Evolutionary conservation across 73 alveolate genomes (phyloP).

Genomic region (Paraurostyla sp.): DNA sequence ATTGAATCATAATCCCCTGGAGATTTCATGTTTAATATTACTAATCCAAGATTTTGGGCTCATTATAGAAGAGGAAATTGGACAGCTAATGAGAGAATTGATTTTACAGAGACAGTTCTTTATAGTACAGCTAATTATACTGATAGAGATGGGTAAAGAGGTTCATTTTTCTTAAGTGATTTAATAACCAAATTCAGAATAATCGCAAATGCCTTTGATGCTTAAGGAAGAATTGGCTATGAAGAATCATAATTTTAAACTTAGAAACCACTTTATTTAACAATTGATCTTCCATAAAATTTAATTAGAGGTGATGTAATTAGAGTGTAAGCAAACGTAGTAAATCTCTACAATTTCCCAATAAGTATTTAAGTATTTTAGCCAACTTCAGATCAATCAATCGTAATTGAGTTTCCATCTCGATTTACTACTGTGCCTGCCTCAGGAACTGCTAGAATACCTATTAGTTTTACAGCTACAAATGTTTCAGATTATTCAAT

Average conservation of each 20-base stretch:
- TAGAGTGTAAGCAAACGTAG: background rate
- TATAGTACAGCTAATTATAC: background rate
- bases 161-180: constrained; percentile 64
- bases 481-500: background rate
- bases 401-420: no score
- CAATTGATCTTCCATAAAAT: constrained; percentile 27
- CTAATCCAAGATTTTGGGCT: constrained; percentile 18
- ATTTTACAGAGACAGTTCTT: constrained; percentile 56
- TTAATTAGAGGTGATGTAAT: background rate
- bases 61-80: background rate
- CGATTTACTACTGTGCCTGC: no score
- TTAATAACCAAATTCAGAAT: constrained; percentile 70
- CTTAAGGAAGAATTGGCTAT: constrained; percentile 54
- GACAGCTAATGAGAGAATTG: constrained; percentile 31
- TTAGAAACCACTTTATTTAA: constrained; percentile 53
- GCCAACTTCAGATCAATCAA: no score
- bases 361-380: background rate
- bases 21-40: background rate
- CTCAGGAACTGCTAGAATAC: no score
- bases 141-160: background rate
- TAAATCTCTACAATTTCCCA: background rate
- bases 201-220: constrained; percentile 49
- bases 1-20: no score
- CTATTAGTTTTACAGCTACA: no score
- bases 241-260: background rate